Evolutionary conservation across 2,329 filamentous ascomycete genomes (phyloP).

Genomic region (Fusarium setosum): DNA sequence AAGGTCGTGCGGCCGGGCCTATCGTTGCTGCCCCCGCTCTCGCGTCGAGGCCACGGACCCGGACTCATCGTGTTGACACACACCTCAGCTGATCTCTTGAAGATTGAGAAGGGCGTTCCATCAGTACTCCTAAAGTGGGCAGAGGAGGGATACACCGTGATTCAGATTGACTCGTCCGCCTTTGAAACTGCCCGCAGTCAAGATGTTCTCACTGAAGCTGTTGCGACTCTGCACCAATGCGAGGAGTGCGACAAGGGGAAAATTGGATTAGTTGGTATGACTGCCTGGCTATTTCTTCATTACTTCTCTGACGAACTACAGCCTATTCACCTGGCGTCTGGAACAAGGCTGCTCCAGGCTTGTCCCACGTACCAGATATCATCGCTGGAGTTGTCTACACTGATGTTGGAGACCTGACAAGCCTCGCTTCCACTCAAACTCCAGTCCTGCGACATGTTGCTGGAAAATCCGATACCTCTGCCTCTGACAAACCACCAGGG

Average conservation of each 20-base stretch:
- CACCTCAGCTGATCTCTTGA: constrained; percentile 34
- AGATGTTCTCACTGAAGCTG: constrained; percentile 24
- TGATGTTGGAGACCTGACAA: not conserved
- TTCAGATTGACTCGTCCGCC: constrained; percentile 57
- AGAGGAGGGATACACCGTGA: constrained; percentile 75
- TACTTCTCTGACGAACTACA: not conserved
- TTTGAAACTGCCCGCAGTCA: constrained; percentile 11
- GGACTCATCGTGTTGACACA: constrained; percentile 40
- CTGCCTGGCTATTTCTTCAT: accelerated
- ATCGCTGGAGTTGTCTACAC: constrained; percentile 39
- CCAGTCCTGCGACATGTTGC: constrained; percentile 35
- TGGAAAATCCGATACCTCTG: constrained; percentile 12
- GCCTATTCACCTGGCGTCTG: constrained; percentile 36
- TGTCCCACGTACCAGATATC: constrained; percentile 35
- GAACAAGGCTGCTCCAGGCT: constrained; percentile 31
- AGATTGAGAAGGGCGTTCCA: constrained; percentile 54
- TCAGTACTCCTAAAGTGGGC: constrained; percentile 74
- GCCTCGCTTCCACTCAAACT: not conserved
- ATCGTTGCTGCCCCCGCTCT: constrained; percentile 48
- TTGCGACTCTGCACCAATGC: constrained; percentile 34
- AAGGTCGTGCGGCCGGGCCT: constrained; percentile 29
- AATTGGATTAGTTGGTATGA: constrained; percentile 52
- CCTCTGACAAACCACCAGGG: not conserved
- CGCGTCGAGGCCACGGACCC: constrained; percentile 45
- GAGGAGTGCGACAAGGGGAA: constrained; percentile 52